These are phyloP conservation scores for Corymbia calophylla DNA, from an alignment of 441 rosid species.

Conservation along the genomic window DNA sequence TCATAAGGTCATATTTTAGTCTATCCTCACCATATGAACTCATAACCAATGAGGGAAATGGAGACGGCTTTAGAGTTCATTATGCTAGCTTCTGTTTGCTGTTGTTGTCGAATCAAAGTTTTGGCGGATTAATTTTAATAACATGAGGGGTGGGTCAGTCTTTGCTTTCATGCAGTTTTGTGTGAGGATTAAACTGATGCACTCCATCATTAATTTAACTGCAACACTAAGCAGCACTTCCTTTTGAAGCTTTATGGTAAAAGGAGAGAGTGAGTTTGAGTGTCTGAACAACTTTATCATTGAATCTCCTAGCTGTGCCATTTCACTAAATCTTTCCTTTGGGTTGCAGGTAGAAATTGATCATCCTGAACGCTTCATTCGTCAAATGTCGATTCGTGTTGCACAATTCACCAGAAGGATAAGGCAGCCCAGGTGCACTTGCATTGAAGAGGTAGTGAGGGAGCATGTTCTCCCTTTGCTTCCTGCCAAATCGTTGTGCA, in stretches of 20 bases:
- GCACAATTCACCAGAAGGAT: not conserved
- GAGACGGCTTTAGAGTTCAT: not conserved
- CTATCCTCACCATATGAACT: not conserved
- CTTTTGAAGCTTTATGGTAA: not conserved
- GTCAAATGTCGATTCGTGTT: not conserved
- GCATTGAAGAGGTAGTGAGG: not conserved
- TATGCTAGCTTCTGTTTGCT: not conserved
- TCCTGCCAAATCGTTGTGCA: not conserved
- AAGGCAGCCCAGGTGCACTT: not conserved
- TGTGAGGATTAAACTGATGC: not conserved
- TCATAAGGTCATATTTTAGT: not conserved
- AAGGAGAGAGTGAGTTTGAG: not conserved
- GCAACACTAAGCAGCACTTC: not conserved
- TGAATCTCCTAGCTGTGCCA: not conserved
- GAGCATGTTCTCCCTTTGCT: not conserved
- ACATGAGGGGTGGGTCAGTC: not conserved
- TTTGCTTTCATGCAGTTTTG: not conserved
- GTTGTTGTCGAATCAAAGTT: not conserved
- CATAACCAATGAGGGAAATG: not conserved
- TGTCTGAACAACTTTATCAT: not conserved
- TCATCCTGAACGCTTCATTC: not conserved
- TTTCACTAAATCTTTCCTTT: not conserved
- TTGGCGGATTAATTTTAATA: not conserved
- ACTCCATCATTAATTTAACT: not conserved
- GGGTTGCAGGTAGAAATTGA: not conserved